Evolutionary conservation across 2,329 filamentous ascomycete genomes (phyloP).

Genomic region (Venturiaceae sp.): DNA sequence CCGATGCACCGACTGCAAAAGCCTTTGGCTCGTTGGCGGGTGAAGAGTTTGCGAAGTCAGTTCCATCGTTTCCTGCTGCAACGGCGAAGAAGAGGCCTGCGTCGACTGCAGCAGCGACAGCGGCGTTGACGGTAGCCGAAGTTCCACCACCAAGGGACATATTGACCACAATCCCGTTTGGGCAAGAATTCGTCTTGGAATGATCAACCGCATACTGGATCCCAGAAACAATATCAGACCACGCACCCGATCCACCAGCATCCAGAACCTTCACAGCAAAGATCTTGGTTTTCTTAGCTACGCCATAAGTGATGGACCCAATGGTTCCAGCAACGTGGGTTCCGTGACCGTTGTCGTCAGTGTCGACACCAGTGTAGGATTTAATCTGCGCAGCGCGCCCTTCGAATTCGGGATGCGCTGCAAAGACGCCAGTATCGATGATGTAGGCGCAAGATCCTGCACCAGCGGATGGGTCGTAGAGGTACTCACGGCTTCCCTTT

Average conservation of each 20-base stretch:
- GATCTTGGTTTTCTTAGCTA: constrained; percentile 48
- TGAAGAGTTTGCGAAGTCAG: background rate
- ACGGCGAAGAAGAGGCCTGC: constrained; percentile 43
- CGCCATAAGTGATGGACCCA: constrained; percentile 50
- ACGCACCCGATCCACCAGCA: constrained; percentile 18
- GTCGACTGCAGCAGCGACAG: constrained; percentile 36
- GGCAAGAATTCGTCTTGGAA: constrained; percentile 1
- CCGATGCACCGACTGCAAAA: constrained; percentile 8
- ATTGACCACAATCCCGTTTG: constrained; percentile 36
- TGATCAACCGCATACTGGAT: background rate
- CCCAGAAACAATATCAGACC: background rate
- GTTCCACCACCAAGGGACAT: constrained; percentile 43
- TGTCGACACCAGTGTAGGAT: constrained; percentile 16
- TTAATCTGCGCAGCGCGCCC: constrained; percentile 16
- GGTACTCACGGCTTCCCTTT: constrained; percentile 16
- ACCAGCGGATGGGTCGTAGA: constrained; percentile 22
- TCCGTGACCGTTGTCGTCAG: constrained; percentile 50
- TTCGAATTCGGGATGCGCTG: constrained; percentile 16
- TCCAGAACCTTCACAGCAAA: constrained; percentile 42
- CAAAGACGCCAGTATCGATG: constrained; percentile 26
- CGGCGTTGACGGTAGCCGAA: constrained; percentile 39
- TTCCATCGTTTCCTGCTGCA: constrained; percentile 41
- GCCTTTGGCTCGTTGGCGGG: constrained; percentile 8
- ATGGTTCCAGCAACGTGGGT: constrained; percentile 56
- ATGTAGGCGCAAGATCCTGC: constrained; percentile 23